Percentiles rank a stretch among this genome's conserved stretches.
Conservation (phyloP, 345 rosid genomes). For the Cochlearia excelsa region DNA sequence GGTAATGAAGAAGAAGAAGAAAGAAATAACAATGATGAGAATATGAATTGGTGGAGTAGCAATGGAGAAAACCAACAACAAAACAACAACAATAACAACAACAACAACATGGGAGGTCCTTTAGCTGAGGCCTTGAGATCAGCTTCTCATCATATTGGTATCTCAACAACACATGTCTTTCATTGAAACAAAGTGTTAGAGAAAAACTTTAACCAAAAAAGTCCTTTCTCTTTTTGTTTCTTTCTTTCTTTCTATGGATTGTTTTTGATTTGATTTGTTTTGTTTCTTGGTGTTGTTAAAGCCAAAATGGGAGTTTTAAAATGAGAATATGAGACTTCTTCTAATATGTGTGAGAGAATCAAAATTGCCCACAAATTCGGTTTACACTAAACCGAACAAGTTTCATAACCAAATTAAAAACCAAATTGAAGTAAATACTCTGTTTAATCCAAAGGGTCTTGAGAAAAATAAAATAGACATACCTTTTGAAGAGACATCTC, state of each 20-base stretch:
- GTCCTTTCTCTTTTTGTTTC: no score
- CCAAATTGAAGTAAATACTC: neutral
- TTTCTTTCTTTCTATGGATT: no score
- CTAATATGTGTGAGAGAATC: no score
- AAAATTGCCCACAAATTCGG: neutral
- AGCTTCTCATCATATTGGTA: slow-evolving; percentile 53
- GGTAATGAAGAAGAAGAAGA: slow-evolving; percentile 51
- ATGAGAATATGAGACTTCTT: no score
- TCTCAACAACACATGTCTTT: slow-evolving; percentile 33
- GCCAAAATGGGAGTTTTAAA: no score
- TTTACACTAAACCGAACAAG: slow-evolving; percentile 2
- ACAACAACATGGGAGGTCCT: slow-evolving; percentile 72
- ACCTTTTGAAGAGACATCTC: no score
- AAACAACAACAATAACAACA: no score
- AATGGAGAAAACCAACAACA: slow-evolving; percentile 44
- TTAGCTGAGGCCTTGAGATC: slow-evolving; percentile 86
- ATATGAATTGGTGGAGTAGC: slow-evolving; percentile 49
- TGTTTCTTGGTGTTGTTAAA: no score
- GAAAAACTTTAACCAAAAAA: no score
- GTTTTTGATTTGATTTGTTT: no score
- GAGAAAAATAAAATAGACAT: neutral
- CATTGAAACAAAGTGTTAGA: slow-evolving; percentile 17
- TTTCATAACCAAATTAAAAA: neutral
- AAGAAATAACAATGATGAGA: slow-evolving; percentile 32
- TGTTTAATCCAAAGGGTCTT: neutral